Percentiles rank a stretch among this genome's conserved stretches.
Conservation (phyloP, 352 stramenopile species). For the Sclerospora graminicola region DNA sequence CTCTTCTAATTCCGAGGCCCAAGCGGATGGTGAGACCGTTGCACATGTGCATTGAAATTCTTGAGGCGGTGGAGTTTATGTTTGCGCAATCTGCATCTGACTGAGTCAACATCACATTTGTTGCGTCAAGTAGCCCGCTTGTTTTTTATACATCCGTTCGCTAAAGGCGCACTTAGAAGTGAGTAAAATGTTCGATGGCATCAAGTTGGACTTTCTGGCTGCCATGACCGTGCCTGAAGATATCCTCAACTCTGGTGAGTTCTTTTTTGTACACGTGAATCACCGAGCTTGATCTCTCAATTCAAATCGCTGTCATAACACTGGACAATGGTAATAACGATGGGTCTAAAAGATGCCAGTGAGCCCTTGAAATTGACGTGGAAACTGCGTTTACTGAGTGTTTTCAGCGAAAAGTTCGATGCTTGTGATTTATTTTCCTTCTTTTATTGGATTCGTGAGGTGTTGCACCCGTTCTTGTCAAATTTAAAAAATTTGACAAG, state of each 20-base stretch:
- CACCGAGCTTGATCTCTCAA: slow-evolving; percentile 65
- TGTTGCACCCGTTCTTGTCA: slow-evolving; percentile 79
- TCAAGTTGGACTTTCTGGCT: slow-evolving; percentile 81
- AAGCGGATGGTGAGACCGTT: too few species aligned
- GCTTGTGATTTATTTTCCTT: slow-evolving; percentile 89
- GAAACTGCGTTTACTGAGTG: slow-evolving; percentile 74
- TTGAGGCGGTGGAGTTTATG: too few species aligned
- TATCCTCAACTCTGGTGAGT: slow-evolving; percentile 57
- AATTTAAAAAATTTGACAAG: too few species aligned
- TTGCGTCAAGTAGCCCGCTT: too few species aligned
- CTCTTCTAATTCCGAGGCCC: slow-evolving; percentile 76
- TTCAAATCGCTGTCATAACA: too few species aligned
- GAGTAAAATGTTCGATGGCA: slow-evolving; percentile 82
- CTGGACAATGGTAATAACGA: too few species aligned
- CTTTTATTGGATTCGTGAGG: slow-evolving; percentile 91
- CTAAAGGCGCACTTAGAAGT: slow-evolving; percentile 76
- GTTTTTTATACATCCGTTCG: slow-evolving; percentile 72
- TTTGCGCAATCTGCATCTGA: too few species aligned
- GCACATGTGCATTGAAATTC: too few species aligned
- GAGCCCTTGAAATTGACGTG: slow-evolving; percentile 72
- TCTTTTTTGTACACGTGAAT: slow-evolving; percentile 81
- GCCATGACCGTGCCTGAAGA: too few species aligned
- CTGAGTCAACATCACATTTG: too few species aligned
- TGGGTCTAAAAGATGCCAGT: slow-evolving; percentile 49
- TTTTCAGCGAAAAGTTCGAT: slow-evolving; percentile 81